Evolutionary conservation across 805 yeast species (phyloP).

Genomic region (Wickerhamiella sergipiensis): DNA sequence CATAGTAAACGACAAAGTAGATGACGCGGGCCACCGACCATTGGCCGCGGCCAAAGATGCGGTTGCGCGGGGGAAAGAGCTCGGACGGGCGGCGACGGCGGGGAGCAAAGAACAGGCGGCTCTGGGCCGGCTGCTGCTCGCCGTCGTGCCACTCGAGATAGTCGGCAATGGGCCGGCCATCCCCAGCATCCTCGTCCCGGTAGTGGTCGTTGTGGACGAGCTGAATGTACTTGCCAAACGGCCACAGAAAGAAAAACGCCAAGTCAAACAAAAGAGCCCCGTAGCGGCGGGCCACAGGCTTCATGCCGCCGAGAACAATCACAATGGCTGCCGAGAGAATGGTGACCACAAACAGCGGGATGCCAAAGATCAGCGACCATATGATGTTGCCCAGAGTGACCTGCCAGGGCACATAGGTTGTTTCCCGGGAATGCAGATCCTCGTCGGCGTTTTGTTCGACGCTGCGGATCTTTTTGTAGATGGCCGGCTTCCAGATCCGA

Average conservation of each 20-base stretch:
- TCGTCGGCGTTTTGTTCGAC: conserved; percentile 84
- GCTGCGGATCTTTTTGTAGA: conserved; percentile 83
- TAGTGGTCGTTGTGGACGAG: conserved; percentile 68
- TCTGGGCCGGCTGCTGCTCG: conserved; percentile 34
- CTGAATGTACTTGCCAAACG: conserved; percentile 83
- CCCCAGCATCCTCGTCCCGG: conserved; percentile 72
- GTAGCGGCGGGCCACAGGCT: conserved; percentile 47
- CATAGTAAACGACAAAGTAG: conserved; percentile 59
- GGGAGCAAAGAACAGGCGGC: conserved; percentile 64
- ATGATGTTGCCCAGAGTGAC: conserved; percentile 54
- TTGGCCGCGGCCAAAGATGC: conserved; percentile 81
- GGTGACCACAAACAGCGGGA: conserved; percentile 42
- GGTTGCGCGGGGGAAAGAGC: conserved; percentile 13
- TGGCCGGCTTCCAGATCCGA: conserved; percentile 95
- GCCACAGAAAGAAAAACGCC: conserved; percentile 38
- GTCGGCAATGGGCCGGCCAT: conserved; percentile 73
- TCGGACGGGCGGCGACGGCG: conserved; percentile 16
- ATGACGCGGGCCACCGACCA: conserved; percentile 78
- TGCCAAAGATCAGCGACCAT: conserved; percentile 68
- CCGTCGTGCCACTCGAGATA: conserved; percentile 76
- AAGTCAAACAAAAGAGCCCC: conserved; percentile 7
- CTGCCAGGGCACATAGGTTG: conserved; percentile 41
- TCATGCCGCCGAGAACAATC: conserved; percentile 24
- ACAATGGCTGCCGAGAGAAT: conserved; percentile 33
- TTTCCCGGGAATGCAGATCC: conserved; percentile 64